Conservation (phyloP, 768 basidiomycete species). For the Xerocomellus chrysenteron region DNA sequence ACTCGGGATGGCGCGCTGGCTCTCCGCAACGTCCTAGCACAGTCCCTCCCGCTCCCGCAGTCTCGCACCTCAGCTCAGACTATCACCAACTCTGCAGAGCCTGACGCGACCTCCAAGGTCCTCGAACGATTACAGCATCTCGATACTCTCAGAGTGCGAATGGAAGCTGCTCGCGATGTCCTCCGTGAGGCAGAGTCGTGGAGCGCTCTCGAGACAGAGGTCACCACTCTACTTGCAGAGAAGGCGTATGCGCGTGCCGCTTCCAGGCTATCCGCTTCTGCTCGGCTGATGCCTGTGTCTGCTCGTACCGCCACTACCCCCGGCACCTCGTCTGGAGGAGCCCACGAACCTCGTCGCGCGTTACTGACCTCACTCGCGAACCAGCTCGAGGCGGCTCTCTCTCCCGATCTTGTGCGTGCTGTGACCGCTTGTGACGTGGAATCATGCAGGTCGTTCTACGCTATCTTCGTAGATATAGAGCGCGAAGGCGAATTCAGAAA, state of each 20-base stretch:
- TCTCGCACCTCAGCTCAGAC: neutral
- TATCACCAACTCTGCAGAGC: constrained; percentile 1
- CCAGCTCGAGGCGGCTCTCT: constrained; percentile 89
- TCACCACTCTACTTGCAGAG: constrained; percentile 79
- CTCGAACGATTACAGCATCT: constrained; percentile 78
- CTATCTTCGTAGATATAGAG: constrained; percentile 89
- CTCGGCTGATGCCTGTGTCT: constrained; percentile 86
- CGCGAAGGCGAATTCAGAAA: constrained; percentile 90
- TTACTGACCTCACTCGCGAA: constrained; percentile 94
- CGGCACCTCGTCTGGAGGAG: constrained; percentile 12
- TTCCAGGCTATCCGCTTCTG: constrained; percentile 87
- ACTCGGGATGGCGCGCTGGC: constrained; percentile 89
- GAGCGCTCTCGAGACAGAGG: constrained; percentile 92
- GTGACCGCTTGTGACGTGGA: constrained; percentile 76
- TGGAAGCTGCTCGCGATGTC: constrained; percentile 89
- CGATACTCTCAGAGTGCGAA: constrained; percentile 78
- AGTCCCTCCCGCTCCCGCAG: constrained; percentile 41
- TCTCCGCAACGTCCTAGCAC: constrained; percentile 63
- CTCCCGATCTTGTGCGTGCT: constrained; percentile 85
- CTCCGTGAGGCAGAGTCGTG: constrained; percentile 94
- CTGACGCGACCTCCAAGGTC: constrained; percentile 56
- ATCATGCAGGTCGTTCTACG: constrained; percentile 74
- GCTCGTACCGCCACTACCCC: constrained; percentile 75
- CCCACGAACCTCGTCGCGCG: constrained; percentile 76
- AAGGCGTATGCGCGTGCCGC: constrained; percentile 86